Evolutionary conservation across 139 green algal species (phyloP).

Genomic region (Chlorella sp.): DNA sequence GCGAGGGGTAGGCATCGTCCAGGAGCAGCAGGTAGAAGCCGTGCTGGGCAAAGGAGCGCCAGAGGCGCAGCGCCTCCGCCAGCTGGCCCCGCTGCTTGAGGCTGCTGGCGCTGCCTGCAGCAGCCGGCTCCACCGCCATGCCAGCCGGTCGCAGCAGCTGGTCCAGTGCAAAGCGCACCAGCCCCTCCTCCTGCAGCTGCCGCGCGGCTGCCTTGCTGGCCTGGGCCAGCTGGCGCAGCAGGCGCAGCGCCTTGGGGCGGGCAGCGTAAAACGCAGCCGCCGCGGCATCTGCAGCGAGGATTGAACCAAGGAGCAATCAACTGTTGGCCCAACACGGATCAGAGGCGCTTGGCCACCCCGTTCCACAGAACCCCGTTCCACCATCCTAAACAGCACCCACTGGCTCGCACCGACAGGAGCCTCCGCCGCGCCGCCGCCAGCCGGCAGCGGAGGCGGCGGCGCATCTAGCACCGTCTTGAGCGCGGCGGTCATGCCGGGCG

Average conservation of each 20-base stretch:
- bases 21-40: conserved; percentile 38
- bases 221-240: conserved; percentile 60
- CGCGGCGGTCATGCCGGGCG: conserved; percentile 47
- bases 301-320: neutral
- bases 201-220: conserved; percentile 47
- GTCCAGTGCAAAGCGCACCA: conserved; percentile 26
- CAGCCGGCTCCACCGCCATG: neutral
- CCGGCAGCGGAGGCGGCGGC: neutral
- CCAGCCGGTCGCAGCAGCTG: conserved; percentile 33
- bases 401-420: neutral
- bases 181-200: conserved; percentile 41
- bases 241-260: conserved; percentile 39
- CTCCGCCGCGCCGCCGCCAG: neutral
- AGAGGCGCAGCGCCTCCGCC: conserved; percentile 58
- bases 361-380: too few relatives aligned
- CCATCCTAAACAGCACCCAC: too few relatives aligned
- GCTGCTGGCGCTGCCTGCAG: neutral
- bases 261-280: conserved; percentile 15
- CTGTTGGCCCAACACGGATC: neutral
- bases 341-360: neutral
- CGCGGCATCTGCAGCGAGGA: neutral
- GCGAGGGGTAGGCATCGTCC: conserved; percentile 54
- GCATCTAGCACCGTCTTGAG: conserved; percentile 40
- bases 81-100: conserved; percentile 25
- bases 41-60: conserved; percentile 56